phyloP scores from a whole-genome alignment of 768 basidiomycete species.

The Mycena crocata region DNA sequence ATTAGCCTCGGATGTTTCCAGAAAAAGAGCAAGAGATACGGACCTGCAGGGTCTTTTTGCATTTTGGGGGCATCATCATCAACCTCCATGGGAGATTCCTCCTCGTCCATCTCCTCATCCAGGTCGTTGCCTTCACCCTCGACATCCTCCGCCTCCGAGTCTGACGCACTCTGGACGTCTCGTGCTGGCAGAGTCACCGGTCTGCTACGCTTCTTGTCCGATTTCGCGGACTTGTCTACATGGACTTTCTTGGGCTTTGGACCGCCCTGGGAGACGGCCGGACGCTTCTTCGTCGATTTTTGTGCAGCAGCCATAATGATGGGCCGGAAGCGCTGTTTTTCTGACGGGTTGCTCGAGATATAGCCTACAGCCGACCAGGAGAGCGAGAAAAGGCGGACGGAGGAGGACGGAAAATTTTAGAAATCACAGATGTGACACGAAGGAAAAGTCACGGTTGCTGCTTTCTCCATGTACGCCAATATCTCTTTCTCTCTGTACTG shows the following conservation, averaged over 20 bases:
- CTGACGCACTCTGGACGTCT: slow-evolving; percentile 49
- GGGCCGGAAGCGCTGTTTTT: neutral
- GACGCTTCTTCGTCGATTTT: slow-evolving; percentile 63
- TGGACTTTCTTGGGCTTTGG: slow-evolving; percentile 66
- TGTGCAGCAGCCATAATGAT: slow-evolving; percentile 51
- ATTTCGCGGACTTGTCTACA: slow-evolving; percentile 50
- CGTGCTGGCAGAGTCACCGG: slow-evolving; percentile 62
- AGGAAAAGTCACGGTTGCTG: neutral
- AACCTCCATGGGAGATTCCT: slow-evolving; percentile 32
- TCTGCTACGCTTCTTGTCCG: slow-evolving; percentile 67
- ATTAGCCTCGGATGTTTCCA: slow-evolving; percentile 1
- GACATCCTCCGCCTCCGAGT: slow-evolving; percentile 50
- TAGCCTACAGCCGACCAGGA: neutral
- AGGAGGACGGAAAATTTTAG: slow-evolving; percentile 18
- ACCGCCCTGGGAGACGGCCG: slow-evolving; percentile 58
- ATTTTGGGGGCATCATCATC: slow-evolving; percentile 33
- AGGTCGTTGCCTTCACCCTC: slow-evolving; percentile 49
- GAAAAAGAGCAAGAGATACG: slow-evolving; percentile 13
- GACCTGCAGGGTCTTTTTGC: slow-evolving; percentile 72
- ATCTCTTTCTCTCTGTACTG: neutral
- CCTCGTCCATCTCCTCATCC: slow-evolving; percentile 50
- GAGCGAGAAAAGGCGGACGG: neutral
- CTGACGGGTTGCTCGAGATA: neutral
- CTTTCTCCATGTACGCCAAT: slow-evolving; percentile 5
- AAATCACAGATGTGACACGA: slow-evolving; percentile 7